Evolutionary conservation across 2,329 filamentous ascomycete species (phyloP), one percentile per base, ranked within the genome.

Genomic region (Colletotrichum tamarilloi): DNA sequence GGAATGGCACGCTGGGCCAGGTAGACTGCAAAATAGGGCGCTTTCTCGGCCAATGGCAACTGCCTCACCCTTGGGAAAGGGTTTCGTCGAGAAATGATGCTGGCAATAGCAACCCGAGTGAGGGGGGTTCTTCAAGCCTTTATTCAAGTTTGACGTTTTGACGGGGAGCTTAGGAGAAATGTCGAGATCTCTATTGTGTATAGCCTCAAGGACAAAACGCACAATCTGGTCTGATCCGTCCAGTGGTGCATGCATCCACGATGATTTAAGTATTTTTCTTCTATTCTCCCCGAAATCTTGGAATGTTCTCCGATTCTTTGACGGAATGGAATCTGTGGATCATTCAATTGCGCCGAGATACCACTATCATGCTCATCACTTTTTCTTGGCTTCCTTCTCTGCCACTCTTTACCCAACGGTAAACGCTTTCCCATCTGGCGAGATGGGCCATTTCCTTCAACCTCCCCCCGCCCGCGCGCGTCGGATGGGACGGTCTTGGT

Each of bases 1-100:
- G 67, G 32, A 67, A 67, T 65, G 67, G 32, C 30, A 73, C 46
- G 66, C 55, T 60, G 59, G 62, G 2, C 49, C 32, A 42, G 59
- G 26, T 62, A 32, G 42, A 19, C 38, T 35, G 19, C 22, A 24
- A 26, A 62, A 49, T 16, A 28, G 26, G 42, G 58, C 59, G 46
- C 35, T 66, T 52, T 62, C 28, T 64, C 24, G 9, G 35, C 68
- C 56, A 59, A 53, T 30, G 53, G 30, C 53, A 42, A 11, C 8
- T 58, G 26, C 26, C 26, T 59, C 22, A 24, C 35, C 26, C 35
- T 46, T 30, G 26, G 12, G 16, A 3, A 14, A 24, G 30, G 16
- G 16, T 60, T 60, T 19, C 24, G 16, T 56, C 16, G 70, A 53
- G 19, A n/a, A 49, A 49, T 49, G 42, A 14, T 46, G 56, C 26